Percentiles rank a stretch among this genome's conserved stretches.
Evolutionary conservation across 495 filamentous ascomycete species (phyloP).

Genomic region (Neurospora tetraspora): DNA sequence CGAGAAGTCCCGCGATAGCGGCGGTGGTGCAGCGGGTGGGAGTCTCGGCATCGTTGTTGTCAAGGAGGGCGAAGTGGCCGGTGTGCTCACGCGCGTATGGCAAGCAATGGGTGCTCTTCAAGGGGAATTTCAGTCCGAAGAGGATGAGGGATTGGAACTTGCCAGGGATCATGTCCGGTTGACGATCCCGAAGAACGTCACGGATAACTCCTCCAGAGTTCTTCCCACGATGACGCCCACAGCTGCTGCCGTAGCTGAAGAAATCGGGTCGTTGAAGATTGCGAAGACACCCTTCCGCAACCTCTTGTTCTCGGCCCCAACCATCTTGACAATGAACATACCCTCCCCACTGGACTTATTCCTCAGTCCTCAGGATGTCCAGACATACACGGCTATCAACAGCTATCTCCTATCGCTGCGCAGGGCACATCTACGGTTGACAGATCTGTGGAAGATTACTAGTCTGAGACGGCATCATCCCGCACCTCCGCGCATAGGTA

Average conservation of each 20-base stretch:
- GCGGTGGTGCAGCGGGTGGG: constrained; percentile 3
- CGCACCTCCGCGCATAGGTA: constrained; percentile 48
- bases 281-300: constrained; percentile 57
- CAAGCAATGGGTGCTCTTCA: constrained; percentile 62
- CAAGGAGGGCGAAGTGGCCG: constrained; percentile 77
- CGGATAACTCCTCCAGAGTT: constrained; percentile 2
- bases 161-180: constrained; percentile 68
- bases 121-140: constrained; percentile 52
- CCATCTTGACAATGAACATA: constrained; percentile 59
- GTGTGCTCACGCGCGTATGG: constrained; percentile 67
- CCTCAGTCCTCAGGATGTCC: constrained; percentile 61
- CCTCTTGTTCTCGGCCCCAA: constrained; percentile 69
- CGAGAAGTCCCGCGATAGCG: constrained; percentile 31
- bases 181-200: constrained; percentile 40
- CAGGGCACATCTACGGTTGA: constrained; percentile 69
- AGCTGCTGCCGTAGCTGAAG: constrained; percentile 7
- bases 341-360: constrained; percentile 81
- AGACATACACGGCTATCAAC: constrained; percentile 71
- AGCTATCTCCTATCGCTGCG: constrained; percentile 79
- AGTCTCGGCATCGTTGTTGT: constrained; percentile 45
- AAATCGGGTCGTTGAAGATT: constrained; percentile 19
- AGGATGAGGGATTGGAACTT: constrained; percentile 68
- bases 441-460: constrained; percentile 75
- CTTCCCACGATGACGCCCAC: constrained; percentile 10
- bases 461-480: constrained; percentile 66